Evolutionary conservation across 2,329 filamentous ascomycete species (phyloP).

Genomic region (Ploettnerulaceae sp.): DNA sequence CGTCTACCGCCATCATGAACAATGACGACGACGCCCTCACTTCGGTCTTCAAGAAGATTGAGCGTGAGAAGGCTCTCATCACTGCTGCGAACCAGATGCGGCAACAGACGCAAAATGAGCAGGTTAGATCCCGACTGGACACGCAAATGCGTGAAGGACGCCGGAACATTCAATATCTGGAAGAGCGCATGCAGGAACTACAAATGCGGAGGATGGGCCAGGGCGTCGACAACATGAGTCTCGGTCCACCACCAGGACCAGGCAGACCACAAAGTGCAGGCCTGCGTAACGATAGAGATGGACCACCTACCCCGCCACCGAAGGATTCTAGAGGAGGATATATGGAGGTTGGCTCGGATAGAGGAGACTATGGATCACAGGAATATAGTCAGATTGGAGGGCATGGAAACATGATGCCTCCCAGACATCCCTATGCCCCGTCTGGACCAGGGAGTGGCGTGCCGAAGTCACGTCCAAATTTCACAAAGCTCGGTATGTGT

Average conservation of each 20-base stretch:
- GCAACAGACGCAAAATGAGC: constrained; percentile 89
- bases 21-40: constrained; percentile 62
- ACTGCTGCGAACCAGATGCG: constrained; percentile 92
- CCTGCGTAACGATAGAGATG: constrained; percentile 41
- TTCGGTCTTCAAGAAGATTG: constrained; percentile 94
- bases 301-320: constrained; percentile 62
- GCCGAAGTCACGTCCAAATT: constrained; percentile 79
- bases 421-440: constrained; percentile 72
- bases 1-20: constrained; percentile 41
- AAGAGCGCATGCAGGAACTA: constrained; percentile 84
- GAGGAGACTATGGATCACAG: constrained; percentile 58
- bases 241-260: constrained; percentile 42
- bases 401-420: constrained; percentile 71
- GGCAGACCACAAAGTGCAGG: constrained; percentile 44
- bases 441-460: constrained; percentile 61
- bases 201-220: constrained; percentile 73
- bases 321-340: constrained; percentile 59
- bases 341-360: constrained; percentile 43
- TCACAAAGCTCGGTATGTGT: constrained; percentile 83
- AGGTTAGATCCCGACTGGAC: constrained; percentile 84
- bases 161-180: constrained; percentile 91
- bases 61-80: constrained; percentile 93
- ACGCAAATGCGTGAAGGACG: constrained; percentile 90
- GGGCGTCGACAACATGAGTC: constrained; percentile 61
- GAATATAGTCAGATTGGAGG: constrained; percentile 56